Conservation (phyloP, 1,284 basidiomycete genomes). For the Jaminaea rosea region DNA sequence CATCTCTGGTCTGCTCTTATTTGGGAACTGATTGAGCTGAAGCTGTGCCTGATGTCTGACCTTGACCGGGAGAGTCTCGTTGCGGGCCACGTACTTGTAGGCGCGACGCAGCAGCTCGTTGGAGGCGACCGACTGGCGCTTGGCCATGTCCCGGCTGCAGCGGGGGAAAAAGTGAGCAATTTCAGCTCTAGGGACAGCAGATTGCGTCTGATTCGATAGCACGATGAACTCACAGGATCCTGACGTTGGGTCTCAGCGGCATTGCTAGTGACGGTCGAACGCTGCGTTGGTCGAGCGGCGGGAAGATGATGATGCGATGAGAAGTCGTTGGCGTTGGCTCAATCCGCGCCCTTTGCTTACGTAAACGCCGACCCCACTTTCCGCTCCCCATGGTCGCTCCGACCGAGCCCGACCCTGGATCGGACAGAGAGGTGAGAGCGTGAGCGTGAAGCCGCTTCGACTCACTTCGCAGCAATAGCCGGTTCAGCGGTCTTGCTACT, state of each 20-base stretch:
- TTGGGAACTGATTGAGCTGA: constrained; percentile 76
- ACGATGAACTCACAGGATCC: constrained; percentile 20
- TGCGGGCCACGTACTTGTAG: constrained; percentile 45
- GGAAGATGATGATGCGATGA: too few species aligned
- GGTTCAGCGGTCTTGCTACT: too few species aligned
- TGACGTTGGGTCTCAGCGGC: constrained; percentile 32
- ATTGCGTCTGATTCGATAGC: background rate
- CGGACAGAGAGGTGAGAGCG: too few species aligned
- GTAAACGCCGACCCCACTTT: too few species aligned
- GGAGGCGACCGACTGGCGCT: constrained; percentile 40
- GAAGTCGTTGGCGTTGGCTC: too few species aligned
- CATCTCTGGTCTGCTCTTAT: constrained; percentile 68
- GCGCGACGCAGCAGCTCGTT: constrained; percentile 43
- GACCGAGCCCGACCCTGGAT: too few species aligned
- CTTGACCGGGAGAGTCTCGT: constrained; percentile 50
- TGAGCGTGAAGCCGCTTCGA: too few species aligned
- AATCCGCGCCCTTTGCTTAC: too few species aligned
- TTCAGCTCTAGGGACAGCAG: background rate
- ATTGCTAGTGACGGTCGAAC: too few species aligned
- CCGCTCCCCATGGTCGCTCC: too few species aligned
- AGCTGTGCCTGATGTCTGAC: constrained; percentile 92
- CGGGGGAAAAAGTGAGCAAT: background rate
- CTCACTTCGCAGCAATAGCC: too few species aligned
- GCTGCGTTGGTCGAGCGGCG: too few species aligned
- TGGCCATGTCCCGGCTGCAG: constrained; percentile 41